These are phyloP conservation scores for Sclerotinia borealis DNA, from an alignment of 2,329 filamentous ascomycete genomes.

Conservation along the genomic window DNA sequence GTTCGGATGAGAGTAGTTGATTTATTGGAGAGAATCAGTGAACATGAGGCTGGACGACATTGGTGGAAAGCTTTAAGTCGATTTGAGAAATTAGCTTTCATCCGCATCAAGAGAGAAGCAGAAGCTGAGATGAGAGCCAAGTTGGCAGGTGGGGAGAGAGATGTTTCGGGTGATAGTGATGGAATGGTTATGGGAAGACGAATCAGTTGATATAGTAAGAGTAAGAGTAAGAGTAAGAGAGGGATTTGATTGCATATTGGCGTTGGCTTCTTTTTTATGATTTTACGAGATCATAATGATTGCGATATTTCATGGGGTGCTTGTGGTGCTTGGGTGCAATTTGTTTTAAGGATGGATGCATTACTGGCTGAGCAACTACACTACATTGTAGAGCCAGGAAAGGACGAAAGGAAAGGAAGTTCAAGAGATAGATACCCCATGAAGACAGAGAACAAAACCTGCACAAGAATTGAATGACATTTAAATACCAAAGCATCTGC, in stretches of 20 bases:
- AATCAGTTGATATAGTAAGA: conserved; percentile 50
- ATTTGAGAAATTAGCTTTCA: conserved; percentile 83
- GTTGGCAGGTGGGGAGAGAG: conserved; percentile 21
- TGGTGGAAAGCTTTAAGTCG: conserved; percentile 84
- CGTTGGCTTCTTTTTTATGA: conserved; percentile 61
- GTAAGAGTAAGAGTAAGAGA: too few species aligned
- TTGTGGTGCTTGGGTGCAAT: conserved; percentile 4
- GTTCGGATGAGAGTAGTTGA: conserved; percentile 74
- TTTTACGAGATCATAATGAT: conserved; percentile 6
- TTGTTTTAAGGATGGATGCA: neutral
- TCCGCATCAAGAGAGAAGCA: conserved; percentile 65
- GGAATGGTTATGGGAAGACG: conserved; percentile 39
- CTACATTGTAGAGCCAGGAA: neutral
- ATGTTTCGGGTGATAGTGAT: conserved; percentile 16
- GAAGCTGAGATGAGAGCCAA: conserved; percentile 43
- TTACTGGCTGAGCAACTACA: neutral
- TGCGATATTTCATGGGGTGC: neutral
- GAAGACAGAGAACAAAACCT: neutral
- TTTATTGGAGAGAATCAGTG: conserved; percentile 72
- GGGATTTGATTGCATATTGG: conserved; percentile 81
- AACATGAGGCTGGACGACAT: conserved; percentile 85
- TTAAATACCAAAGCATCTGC: neutral
- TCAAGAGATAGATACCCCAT: conserved; percentile 5
- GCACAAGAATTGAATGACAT: neutral
- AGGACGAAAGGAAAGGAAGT: conserved; percentile 2